These are phyloP conservation scores for Carex parvula DNA, from an alignment of 176 grass and related monocot genomes.

Conservation along the genomic window DNA sequence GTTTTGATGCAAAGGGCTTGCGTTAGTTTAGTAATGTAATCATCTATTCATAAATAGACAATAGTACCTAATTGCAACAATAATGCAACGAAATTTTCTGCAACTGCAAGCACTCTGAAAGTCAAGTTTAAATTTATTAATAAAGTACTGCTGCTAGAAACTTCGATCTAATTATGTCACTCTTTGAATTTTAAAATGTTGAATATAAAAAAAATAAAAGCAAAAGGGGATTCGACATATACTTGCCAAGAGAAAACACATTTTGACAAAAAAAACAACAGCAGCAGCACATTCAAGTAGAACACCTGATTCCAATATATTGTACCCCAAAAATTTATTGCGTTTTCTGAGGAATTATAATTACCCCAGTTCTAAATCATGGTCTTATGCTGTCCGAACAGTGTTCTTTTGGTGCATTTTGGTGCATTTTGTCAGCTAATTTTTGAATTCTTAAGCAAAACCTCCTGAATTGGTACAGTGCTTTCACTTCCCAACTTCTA, in stretches of 20 bases:
- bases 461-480: too few species aligned
- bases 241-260: background rate
- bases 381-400: too few species aligned
- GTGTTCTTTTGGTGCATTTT: too few species aligned
- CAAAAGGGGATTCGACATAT: background rate
- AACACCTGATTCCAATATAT: background rate
- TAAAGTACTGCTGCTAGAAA: background rate
- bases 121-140: background rate
- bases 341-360: too few species aligned
- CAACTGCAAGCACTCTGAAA: background rate
- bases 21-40: background rate
- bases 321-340: too few species aligned
- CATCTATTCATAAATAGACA: background rate
- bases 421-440: too few species aligned
- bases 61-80: background rate
- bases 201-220: background rate
- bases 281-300: background rate
- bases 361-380: too few species aligned
- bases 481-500: too few species aligned
- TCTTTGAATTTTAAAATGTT: background rate
- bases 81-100: background rate
- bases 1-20: background rate
- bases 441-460: too few species aligned
- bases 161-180: background rate
- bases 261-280: background rate